These are phyloP conservation scores for Aschersonia sp. DNA, from an alignment of 2,329 filamentous ascomycete species.

Conservation along the genomic window DNA sequence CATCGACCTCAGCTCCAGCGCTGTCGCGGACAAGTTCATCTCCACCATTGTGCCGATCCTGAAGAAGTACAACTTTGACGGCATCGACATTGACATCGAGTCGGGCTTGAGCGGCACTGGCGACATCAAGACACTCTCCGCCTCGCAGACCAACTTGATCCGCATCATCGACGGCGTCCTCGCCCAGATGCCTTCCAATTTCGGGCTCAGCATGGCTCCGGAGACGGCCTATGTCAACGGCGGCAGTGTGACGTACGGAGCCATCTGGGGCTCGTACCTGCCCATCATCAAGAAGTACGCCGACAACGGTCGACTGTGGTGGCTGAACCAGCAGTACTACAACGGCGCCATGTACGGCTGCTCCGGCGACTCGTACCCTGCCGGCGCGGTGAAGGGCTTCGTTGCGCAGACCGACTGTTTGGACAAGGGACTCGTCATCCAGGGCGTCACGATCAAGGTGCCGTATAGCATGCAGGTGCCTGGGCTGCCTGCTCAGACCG, in stretches of 20 bases:
- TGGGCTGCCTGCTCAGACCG: constrained; percentile 18
- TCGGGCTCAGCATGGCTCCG: constrained; percentile 37
- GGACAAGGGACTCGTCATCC: constrained; percentile 15
- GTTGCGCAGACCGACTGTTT: constrained; percentile 20
- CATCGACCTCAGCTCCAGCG: constrained; percentile 16
- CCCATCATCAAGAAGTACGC: constrained; percentile 22
- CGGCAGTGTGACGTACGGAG: constrained; percentile 15
- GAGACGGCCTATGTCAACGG: constrained; percentile 22
- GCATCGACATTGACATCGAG: constrained; percentile 21
- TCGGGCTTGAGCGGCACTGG: constrained; percentile 16
- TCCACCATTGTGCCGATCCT: constrained; percentile 19
- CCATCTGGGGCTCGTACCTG: constrained; percentile 20
- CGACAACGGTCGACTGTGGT: constrained; percentile 21
- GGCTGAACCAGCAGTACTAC: constrained; percentile 23
- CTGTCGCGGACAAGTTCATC: constrained; percentile 19
- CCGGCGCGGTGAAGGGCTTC: constrained; percentile 17
- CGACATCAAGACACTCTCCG: constrained; percentile 14
- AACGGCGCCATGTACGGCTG: constrained; percentile 23
- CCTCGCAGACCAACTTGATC: constrained; percentile 18
- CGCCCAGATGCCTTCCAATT: constrained; percentile 37
- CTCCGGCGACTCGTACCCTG: constrained; percentile 15
- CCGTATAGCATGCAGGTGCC: constrained; percentile 20
- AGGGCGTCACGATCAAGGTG: constrained; percentile 16
- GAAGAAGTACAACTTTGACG: constrained; percentile 20
- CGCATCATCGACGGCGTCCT: constrained; percentile 21